A percentile compares a stretch with the other conserved stretches of the same genome.
Evolutionary conservation across 768 basidiomycete species (phyloP).

Genomic region (Tylopilus cervinicoccineus): DNA sequence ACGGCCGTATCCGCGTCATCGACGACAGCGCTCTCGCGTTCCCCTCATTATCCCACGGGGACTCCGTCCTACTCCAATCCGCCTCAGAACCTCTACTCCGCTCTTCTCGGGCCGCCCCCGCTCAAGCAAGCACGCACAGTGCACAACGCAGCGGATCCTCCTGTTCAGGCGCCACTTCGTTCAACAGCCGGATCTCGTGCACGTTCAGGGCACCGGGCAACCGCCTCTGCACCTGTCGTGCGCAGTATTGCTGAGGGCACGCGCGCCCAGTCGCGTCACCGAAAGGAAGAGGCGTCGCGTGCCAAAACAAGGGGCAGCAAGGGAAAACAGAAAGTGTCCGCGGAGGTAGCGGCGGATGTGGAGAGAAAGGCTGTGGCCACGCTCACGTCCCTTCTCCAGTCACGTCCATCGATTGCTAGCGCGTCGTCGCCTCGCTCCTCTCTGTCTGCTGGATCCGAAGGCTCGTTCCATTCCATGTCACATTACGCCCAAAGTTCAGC

Average conservation of each 20-base stretch:
- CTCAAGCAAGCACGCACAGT: constrained; percentile 76
- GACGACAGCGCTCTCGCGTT: constrained; percentile 34
- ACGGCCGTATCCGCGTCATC: constrained; percentile 23
- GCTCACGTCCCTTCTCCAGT: constrained; percentile 66
- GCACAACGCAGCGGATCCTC: constrained; percentile 68
- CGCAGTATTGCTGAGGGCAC: constrained; percentile 46
- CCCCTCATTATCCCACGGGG: constrained; percentile 40
- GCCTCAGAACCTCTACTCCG: constrained; percentile 62
- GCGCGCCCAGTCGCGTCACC: constrained; percentile 42
- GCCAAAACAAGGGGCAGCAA: constrained; percentile 41
- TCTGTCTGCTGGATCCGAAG: constrained; percentile 64
- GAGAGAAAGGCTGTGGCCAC: constrained; percentile 85
- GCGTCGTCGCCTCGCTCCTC: constrained; percentile 70
- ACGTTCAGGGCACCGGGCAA: constrained; percentile 19
- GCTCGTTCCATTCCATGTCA: constrained; percentile 57
- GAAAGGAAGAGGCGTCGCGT: constrained; percentile 37
- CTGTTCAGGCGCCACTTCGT: constrained; percentile 46
- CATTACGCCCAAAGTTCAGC: constrained; percentile 68
- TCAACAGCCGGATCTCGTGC: constrained; percentile 31
- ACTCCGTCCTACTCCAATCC: constrained; percentile 36
- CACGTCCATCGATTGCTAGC: constrained; percentile 58
- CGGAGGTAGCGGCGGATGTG: constrained; percentile 41
- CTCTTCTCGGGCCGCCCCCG: constrained; percentile 75
- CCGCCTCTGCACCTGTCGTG: constrained; percentile 15
- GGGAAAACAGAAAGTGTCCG: constrained; percentile 45